These are phyloP conservation scores for Aureobasidium sp. DNA, from an alignment of 2,329 filamentous ascomycete species.

Conservation along the genomic window DNA sequence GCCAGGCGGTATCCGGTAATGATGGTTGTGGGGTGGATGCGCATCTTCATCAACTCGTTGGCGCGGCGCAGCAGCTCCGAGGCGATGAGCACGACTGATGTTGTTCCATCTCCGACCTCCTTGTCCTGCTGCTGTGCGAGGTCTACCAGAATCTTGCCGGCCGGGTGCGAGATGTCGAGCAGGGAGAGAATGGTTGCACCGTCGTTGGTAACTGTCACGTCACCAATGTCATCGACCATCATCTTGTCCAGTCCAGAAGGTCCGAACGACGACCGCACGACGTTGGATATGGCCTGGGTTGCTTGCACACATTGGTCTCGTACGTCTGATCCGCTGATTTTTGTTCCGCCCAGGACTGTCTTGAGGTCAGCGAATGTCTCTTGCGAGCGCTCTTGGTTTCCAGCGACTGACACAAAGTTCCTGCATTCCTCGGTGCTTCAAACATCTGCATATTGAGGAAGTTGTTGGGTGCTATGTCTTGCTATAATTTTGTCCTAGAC, in stretches of 20 bases:
- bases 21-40: slow-evolving; percentile 98
- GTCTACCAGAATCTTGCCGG: slow-evolving; percentile 96
- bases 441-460: slow-evolving; percentile 51
- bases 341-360: slow-evolving; percentile 81
- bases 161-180: slow-evolving; percentile 94
- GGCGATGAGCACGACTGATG: slow-evolving; percentile 93
- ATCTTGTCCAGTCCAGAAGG: slow-evolving; percentile 98
- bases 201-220: slow-evolving; percentile 98
- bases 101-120: slow-evolving; percentile 97
- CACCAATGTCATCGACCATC: slow-evolving; percentile 99
- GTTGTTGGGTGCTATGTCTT: background rate
- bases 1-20: slow-evolving; percentile 97
- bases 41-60: slow-evolving; percentile 99
- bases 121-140: slow-evolving; percentile 97
- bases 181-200: slow-evolving; percentile 92
- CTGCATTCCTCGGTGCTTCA: slow-evolving; percentile 82
- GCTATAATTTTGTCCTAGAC: background rate
- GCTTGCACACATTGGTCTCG: slow-evolving; percentile 95
- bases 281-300: slow-evolving; percentile 95
- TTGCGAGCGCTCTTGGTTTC: background rate
- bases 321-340: slow-evolving; percentile 95
- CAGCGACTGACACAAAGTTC: slow-evolving; percentile 65
- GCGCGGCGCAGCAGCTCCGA: slow-evolving; percentile 86
- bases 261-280: slow-evolving; percentile 97
- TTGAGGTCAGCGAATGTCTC: background rate